phyloP scores from a whole-genome alignment of 1,284 basidiomycete genomes.

The Pseudomicrostroma phylloplanum region DNA sequence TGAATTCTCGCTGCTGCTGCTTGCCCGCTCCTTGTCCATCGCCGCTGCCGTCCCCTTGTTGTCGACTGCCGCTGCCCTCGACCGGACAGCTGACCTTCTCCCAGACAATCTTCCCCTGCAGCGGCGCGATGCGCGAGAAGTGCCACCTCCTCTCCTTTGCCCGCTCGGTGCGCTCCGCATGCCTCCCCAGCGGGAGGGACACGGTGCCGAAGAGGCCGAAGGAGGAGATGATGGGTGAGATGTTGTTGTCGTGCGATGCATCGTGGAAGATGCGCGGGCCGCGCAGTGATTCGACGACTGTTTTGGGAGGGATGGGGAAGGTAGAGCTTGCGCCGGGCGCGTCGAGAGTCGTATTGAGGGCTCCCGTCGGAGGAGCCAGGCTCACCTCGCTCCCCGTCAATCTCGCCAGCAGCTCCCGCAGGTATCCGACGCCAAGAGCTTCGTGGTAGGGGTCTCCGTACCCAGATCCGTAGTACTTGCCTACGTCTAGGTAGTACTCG shows the following conservation, averaged over 20 bases:
- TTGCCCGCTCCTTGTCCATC: no score
- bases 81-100: slow-evolving; percentile 17
- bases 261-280: slow-evolving; percentile 18
- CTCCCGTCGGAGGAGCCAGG: slow-evolving; percentile 12
- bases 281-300: no score
- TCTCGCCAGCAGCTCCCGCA: slow-evolving; percentile 22
- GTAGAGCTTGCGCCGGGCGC: slow-evolving; percentile 6
- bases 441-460: slow-evolving; percentile 20
- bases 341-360: slow-evolving; percentile 22
- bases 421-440: slow-evolving; percentile 14
- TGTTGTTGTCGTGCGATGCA: slow-evolving; percentile 24
- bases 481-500: slow-evolving; percentile 18
- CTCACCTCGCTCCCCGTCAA: slow-evolving; percentile 8
- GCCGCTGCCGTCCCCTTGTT: no score
- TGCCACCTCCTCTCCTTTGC: slow-evolving; percentile 9
- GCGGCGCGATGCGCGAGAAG: slow-evolving; percentile 18
- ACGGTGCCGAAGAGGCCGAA: slow-evolving; percentile 19
- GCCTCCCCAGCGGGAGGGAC: slow-evolving; percentile 9
- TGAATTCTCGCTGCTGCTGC: slow-evolving; percentile 5
- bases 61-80: no score
- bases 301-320: slow-evolving; percentile 14
- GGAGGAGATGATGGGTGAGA: slow-evolving; percentile 19
- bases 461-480: slow-evolving; percentile 21
- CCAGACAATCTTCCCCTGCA: slow-evolving; percentile 23
- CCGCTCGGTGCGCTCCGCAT: slow-evolving; percentile 4